These are phyloP conservation scores for Acer negundo DNA, from an alignment of 345 rosid genomes.

Conservation along the genomic window DNA sequence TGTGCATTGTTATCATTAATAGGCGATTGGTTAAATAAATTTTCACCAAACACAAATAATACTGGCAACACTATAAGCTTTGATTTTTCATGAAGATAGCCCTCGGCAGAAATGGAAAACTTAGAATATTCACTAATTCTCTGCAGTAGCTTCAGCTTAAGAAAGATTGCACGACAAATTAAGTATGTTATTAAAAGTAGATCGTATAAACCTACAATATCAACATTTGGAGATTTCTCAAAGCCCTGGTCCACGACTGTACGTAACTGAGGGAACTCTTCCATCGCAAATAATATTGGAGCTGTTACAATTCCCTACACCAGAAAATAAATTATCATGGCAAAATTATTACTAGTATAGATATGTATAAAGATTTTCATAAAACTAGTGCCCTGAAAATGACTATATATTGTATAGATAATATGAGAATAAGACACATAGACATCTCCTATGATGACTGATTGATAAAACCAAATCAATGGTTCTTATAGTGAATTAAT, in stretches of 20 bases:
- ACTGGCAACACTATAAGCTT: not conserved
- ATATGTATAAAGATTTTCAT: not conserved
- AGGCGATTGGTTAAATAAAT: not conserved
- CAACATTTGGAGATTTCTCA: conserved; percentile 59
- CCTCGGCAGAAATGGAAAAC: not conserved
- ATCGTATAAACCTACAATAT: conserved; percentile 49
- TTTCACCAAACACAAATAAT: not conserved
- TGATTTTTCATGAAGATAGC: not conserved
- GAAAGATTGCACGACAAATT: not conserved
- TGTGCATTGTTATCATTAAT: not conserved
- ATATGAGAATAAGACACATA: no score
- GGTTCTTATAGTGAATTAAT: not conserved
- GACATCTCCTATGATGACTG: not conserved
- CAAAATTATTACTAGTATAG: not conserved
- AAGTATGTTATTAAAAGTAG: not conserved
- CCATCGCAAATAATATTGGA: conserved; percentile 85
- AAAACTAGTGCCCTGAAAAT: not conserved
- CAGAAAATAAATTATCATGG: not conserved
- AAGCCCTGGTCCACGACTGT: conserved; percentile 63
- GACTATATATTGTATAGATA: no score
- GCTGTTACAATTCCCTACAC: conserved; percentile 82
- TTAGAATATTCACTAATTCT: not conserved
- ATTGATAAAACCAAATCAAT: not conserved
- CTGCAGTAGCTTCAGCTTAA: not conserved
- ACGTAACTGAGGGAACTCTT: conserved; percentile 82